Conservation (phyloP, 164 flowering plant species). For the Magnolia kwangsiensis region DNA sequence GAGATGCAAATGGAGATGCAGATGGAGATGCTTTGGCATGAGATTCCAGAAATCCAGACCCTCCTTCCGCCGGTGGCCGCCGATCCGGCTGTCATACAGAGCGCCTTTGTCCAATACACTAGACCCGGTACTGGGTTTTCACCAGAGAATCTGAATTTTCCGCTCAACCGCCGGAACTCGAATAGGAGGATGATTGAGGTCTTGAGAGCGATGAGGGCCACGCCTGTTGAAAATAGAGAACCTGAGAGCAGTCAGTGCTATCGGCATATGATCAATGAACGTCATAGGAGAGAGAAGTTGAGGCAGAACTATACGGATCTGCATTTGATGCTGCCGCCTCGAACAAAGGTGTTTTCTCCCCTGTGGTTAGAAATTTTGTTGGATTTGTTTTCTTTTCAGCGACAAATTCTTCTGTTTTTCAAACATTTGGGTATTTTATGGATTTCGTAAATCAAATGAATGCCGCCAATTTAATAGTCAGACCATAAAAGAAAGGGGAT, state of each 20-base stretch:
- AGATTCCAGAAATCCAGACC: neutral
- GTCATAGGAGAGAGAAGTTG: constrained; percentile 49
- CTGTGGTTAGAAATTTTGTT: too few species aligned
- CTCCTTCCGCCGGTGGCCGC: neutral
- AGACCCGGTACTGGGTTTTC: neutral
- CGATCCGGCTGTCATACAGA: neutral
- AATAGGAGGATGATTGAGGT: constrained; percentile 19
- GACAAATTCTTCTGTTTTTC: too few species aligned
- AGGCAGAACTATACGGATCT: constrained; percentile 32
- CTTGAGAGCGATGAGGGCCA: constrained; percentile 22
- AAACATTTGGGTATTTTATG: too few species aligned
- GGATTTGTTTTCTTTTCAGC: too few species aligned
- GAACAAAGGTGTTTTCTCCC: constrained; percentile 38
- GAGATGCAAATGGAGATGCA: neutral
- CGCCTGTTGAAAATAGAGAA: neutral
- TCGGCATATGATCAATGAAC: constrained; percentile 56
- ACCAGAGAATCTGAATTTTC: neutral
- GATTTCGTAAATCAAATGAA: too few species aligned
- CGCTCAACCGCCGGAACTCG: neutral
- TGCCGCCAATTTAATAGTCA: too few species aligned
- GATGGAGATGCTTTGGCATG: neutral
- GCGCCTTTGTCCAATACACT: neutral
- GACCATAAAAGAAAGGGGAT: too few species aligned
- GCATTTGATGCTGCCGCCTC: constrained; percentile 40
- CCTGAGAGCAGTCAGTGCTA: constrained; percentile 24